These are phyloP conservation scores for Kluyveromyces sp. DNA, from an alignment of 1,139 yeast species.

Conservation along the genomic window DNA sequence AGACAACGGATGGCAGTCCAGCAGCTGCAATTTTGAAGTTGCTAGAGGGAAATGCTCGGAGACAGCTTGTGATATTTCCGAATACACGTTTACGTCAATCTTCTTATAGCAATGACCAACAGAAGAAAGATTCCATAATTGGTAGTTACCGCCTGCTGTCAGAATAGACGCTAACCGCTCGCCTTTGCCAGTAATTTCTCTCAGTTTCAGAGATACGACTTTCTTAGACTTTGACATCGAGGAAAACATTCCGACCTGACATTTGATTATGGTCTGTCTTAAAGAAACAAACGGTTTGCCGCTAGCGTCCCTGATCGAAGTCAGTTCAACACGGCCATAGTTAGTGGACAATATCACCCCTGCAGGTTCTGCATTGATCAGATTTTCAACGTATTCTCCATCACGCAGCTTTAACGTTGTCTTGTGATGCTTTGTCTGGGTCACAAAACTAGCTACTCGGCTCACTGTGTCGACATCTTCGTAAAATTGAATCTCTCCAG, in stretches of 20 bases:
- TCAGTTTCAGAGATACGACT: conserved; percentile 55
- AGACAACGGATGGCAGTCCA: conserved; percentile 44
- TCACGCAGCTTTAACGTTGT: conserved; percentile 36
- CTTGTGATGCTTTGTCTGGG: conserved; percentile 27
- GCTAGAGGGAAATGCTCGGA: conserved; percentile 40
- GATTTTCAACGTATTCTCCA: conserved; percentile 51
- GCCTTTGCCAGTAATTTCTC: conserved; percentile 48
- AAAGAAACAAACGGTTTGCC: conserved; percentile 52
- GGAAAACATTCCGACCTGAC: conserved; percentile 32
- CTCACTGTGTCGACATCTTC: conserved; percentile 36
- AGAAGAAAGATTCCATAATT: conserved; percentile 43
- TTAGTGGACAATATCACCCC: conserved; percentile 71
- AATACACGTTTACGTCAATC: conserved; percentile 33
- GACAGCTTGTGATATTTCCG: conserved; percentile 35
- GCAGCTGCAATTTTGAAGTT: conserved; percentile 36
- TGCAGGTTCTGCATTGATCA: conserved; percentile 64
- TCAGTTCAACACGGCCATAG: conserved; percentile 54
- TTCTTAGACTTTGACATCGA: conserved; percentile 34
- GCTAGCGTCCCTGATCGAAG: conserved; percentile 59
- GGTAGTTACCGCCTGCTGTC: conserved; percentile 39
- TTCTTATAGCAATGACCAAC: conserved; percentile 37
- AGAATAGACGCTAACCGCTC: conserved; percentile 39
- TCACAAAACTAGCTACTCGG: conserved; percentile 31
- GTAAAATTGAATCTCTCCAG: conserved; percentile 45
- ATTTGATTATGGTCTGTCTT: conserved; percentile 26